A percentile compares a stretch with the other conserved stretches of the same genome.
Conservation (phyloP, 768 basidiomycete species). For the Suillus alpinus region DNA sequence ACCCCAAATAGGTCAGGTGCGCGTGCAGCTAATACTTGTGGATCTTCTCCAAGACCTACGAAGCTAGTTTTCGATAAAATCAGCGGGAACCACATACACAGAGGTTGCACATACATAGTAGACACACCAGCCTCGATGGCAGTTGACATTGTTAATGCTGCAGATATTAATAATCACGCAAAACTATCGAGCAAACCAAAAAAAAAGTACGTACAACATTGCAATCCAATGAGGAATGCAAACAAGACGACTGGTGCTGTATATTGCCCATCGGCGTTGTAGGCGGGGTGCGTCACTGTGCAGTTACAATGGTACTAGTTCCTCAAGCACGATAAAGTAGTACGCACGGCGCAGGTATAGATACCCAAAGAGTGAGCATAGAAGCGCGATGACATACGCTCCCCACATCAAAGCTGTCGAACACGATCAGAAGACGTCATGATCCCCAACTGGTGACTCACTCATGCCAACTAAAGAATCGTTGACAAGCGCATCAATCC, state of each 20-base stretch:
- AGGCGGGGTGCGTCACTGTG: slow-evolving; percentile 69
- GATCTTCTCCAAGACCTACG: slow-evolving; percentile 84
- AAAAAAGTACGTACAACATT: slow-evolving; percentile 56
- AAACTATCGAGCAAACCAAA: neutral
- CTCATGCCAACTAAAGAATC: slow-evolving; percentile 80
- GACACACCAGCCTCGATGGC: slow-evolving; percentile 86
- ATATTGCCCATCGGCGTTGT: slow-evolving; percentile 72
- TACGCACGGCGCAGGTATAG: slow-evolving; percentile 68
- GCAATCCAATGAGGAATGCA: slow-evolving; percentile 76
- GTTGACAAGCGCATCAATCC: slow-evolving; percentile 77
- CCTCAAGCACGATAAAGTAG: neutral
- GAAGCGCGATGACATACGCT: slow-evolving; percentile 72
- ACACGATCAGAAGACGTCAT: slow-evolving; percentile 1
- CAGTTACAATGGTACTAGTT: neutral
- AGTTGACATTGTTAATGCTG: slow-evolving; percentile 66
- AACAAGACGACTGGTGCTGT: slow-evolving; percentile 76
- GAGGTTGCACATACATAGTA: slow-evolving; percentile 56
- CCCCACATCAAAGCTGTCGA: slow-evolving; percentile 69
- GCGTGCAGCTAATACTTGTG: slow-evolving; percentile 68
- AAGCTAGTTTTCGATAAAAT: slow-evolving; percentile 42
- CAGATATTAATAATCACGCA: neutral
- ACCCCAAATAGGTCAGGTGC: slow-evolving; percentile 70
- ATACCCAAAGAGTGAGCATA: slow-evolving; percentile 74
- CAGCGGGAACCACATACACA: neutral
- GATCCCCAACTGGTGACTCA: slow-evolving; percentile 30